Base-by-base conservation (phyloP, 2,329 filamentous ascomycete species). In the Monilinia vaccinii-corymbosi region DNA sequence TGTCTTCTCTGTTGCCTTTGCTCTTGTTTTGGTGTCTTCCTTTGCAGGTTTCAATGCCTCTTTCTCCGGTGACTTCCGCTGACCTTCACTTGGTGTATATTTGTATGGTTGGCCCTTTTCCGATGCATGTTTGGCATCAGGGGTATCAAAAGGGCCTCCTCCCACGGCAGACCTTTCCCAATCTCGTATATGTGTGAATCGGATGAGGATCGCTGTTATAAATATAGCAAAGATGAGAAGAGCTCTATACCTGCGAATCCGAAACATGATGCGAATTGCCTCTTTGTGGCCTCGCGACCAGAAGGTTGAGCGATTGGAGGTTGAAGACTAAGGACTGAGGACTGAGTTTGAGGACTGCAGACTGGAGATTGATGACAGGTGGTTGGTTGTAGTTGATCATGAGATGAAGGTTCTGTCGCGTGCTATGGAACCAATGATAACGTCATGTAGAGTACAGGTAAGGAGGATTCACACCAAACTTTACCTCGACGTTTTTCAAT, bases 161-260 rank as follows among this genome's bases (percentile, higher is more conserved):
- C 31, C 28, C 45, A 60, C 48, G 32, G 50, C 40, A 44, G 61
- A 58, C 31, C 53, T 58, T 45, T 61, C 58, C 64, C 63, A 65
- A 47, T 66, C 52, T 31, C 56, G 49, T 31, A 60, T 59, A 28
- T 60, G 61, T 44, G 55, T 60, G 49, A 66, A 62, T 36, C 65
- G 62, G 56, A 67, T 21, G n/a, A 68, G 34, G 34, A 67, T 47
- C 11, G 64, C 25, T 18, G 63, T 62, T 25, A 58, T 53, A 18
- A 67, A 40, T 18, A 58, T 60, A 28, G 67, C 67, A 61, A 68
- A 62, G 18, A 64, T 46, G 25, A 68, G 56, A 53, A 86, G 84
- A 60, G 84, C 75, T 61, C 85, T 80, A 68, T 86, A 86, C 70
- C 84, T 77, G 67, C 85, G 74, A 63, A 81, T 77, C 56, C 85